phyloP scores from a whole-genome alignment of 2,329 filamentous ascomycete species.

The Penicillium sp. region DNA sequence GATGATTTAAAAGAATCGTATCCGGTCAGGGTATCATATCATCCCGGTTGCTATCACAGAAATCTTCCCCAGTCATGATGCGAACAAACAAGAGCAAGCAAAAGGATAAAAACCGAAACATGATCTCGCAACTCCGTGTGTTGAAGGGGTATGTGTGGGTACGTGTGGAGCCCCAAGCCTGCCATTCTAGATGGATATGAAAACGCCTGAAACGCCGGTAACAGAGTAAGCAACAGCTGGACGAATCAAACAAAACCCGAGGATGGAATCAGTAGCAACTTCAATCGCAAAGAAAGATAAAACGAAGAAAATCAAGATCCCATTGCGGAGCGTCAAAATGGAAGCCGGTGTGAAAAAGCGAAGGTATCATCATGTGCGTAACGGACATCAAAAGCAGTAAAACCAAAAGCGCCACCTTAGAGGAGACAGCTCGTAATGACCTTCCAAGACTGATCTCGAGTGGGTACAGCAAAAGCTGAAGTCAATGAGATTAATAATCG shows the following conservation, averaged over 20 bases:
- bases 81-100: not conserved
- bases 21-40: slow-evolving; percentile 27
- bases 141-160: slow-evolving; percentile 1
- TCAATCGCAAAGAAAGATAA: not conserved
- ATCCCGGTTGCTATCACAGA: slow-evolving; percentile 10
- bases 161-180: slow-evolving; percentile 9
- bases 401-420: not conserved
- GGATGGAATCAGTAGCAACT: not conserved
- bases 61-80: not conserved
- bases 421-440: not conserved
- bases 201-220: slow-evolving; percentile 11
- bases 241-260: not conserved
- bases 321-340: not conserved
- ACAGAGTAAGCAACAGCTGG: slow-evolving; percentile 2
- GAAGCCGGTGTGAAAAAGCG: not conserved
- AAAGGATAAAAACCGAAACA: slow-evolving; percentile 3
- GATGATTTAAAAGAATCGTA: slow-evolving; percentile 16
- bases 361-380: not conserved
- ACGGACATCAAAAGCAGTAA: not conserved
- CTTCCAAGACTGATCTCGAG: not conserved
- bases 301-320: not conserved
- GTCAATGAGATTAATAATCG: slow-evolving; percentile 11
- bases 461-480: slow-evolving; percentile 2
- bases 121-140: not conserved
- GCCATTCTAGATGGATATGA: slow-evolving; percentile 22